These are phyloP conservation scores for Aplosporella prunicola DNA, from an alignment of 2,329 filamentous ascomycete genomes.

Conservation along the genomic window DNA sequence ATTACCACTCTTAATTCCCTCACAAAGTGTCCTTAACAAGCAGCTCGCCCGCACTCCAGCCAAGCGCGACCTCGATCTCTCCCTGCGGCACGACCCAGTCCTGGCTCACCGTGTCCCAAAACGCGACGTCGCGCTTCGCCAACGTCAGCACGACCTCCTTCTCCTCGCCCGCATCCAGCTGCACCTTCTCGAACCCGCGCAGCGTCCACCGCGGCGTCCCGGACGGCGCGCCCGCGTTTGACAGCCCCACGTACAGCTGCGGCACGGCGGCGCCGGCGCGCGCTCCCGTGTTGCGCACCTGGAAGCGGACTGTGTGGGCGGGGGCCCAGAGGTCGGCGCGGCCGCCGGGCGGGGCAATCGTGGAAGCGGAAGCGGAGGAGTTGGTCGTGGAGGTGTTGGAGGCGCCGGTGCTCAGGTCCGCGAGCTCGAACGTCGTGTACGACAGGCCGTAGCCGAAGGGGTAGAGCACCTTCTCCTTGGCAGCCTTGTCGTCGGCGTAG, in stretches of 20 bases:
- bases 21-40: too few species aligned
- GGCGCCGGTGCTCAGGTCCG: slow-evolving; percentile 4
- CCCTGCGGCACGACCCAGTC: slow-evolving; percentile 30
- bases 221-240: slow-evolving; percentile 18
- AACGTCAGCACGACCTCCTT: slow-evolving; percentile 37
- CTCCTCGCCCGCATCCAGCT: slow-evolving; percentile 34
- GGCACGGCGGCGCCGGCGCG: slow-evolving; percentile 41
- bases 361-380: slow-evolving; percentile 13
- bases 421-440: slow-evolving; percentile 26
- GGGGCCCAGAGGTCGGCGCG: slow-evolving; percentile 46
- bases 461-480: slow-evolving; percentile 16
- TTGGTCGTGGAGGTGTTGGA: slow-evolving; percentile 3
- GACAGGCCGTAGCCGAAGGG: slow-evolving; percentile 30
- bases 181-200: slow-evolving; percentile 41
- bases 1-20: too few species aligned
- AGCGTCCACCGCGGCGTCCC: slow-evolving; percentile 40
- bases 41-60: slow-evolving; percentile 18
- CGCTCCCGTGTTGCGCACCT: slow-evolving; percentile 43
- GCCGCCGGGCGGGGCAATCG: slow-evolving; percentile 36
- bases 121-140: slow-evolving; percentile 40
- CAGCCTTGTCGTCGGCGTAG: slow-evolving; percentile 26
- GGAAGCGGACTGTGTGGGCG: slow-evolving; percentile 33
- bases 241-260: slow-evolving; percentile 48
- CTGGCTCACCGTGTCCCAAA: slow-evolving; percentile 38
- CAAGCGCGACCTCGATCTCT: slow-evolving; percentile 16